These are phyloP conservation scores for Pyrrhoderma lamaoense DNA, from an alignment of 1,284 basidiomycete species.

Conservation along the genomic window DNA sequence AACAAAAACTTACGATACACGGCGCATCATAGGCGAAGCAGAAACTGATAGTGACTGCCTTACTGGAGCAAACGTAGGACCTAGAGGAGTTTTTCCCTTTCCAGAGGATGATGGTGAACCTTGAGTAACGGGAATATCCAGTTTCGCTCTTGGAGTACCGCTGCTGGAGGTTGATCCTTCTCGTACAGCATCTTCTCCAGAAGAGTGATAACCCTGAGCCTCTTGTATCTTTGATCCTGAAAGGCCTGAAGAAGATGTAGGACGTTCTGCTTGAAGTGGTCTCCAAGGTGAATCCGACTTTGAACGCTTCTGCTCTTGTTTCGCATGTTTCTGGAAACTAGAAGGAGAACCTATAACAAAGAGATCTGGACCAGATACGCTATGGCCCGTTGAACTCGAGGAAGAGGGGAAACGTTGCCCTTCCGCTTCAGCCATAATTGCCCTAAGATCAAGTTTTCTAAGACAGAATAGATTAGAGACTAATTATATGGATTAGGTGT, in stretches of 20 bases:
- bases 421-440: constrained; percentile 79
- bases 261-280: background rate
- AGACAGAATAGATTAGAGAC: constrained; percentile 22
- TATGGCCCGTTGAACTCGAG: constrained; percentile 5
- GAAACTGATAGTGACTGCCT: constrained; percentile 32
- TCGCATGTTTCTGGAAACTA: background rate
- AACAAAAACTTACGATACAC: constrained; percentile 40
- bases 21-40: constrained; percentile 30
- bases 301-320: background rate
- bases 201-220: background rate
- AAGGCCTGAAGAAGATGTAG: background rate
- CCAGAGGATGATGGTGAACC: background rate
- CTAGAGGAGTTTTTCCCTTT: constrained; percentile 34
- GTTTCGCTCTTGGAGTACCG: constrained; percentile 8
- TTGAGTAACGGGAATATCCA: background rate
- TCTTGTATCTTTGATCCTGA: background rate
- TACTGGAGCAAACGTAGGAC: constrained; percentile 53
- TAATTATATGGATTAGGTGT: constrained; percentile 33
- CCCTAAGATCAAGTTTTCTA: constrained; percentile 66
- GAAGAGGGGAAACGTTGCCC: constrained; percentile 4
- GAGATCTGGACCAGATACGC: background rate
- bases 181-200: background rate
- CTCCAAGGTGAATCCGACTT: constrained; percentile 14
- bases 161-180: background rate
- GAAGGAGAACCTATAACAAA: constrained; percentile 16